A percentile compares a stretch with the other conserved stretches of the same genome.
Evolutionary conservation across 2,329 filamentous ascomycete genomes (phyloP).

Genomic region (Trichocomaceae sp.): DNA sequence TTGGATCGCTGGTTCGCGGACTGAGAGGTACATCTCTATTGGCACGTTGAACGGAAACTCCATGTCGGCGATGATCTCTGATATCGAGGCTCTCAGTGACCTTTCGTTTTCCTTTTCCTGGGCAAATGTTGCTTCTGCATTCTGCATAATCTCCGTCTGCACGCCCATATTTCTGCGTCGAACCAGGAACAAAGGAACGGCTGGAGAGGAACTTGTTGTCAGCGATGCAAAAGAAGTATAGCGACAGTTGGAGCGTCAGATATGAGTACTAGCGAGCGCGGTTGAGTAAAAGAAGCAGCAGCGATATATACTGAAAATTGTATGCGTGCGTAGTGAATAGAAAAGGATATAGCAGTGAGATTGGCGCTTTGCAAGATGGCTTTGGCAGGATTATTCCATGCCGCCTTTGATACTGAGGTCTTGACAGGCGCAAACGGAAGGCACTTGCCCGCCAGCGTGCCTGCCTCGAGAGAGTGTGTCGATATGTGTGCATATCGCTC

Average conservation of each 20-base stretch:
- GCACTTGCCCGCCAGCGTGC: too few species aligned
- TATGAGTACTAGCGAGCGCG: too few species aligned
- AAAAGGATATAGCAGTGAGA: not conserved
- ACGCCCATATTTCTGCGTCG: not conserved
- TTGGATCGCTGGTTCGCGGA: not conserved
- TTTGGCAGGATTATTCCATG: not conserved
- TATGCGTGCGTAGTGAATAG: too few species aligned
- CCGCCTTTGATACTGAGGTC: too few species aligned
- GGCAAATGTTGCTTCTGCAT: not conserved
- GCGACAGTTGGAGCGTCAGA: too few species aligned
- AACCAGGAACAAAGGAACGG: too few species aligned
- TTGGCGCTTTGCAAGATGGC: not conserved
- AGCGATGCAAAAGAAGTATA: too few species aligned
- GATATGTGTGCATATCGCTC: too few species aligned
- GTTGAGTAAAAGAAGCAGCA: not conserved
- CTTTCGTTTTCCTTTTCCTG: not conserved
- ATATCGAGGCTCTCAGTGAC: not conserved
- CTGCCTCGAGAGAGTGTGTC: not conserved
- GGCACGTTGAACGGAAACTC: conserved; percentile 4
- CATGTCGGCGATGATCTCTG: not conserved
- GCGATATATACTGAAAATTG: not conserved
- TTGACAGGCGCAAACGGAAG: too few species aligned
- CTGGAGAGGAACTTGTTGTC: too few species aligned
- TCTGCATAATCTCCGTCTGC: not conserved
- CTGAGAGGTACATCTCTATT: conserved; percentile 3